These are phyloP conservation scores for Xylariales sp. DNA, from an alignment of 2,329 filamentous ascomycete genomes.

Conservation along the genomic window DNA sequence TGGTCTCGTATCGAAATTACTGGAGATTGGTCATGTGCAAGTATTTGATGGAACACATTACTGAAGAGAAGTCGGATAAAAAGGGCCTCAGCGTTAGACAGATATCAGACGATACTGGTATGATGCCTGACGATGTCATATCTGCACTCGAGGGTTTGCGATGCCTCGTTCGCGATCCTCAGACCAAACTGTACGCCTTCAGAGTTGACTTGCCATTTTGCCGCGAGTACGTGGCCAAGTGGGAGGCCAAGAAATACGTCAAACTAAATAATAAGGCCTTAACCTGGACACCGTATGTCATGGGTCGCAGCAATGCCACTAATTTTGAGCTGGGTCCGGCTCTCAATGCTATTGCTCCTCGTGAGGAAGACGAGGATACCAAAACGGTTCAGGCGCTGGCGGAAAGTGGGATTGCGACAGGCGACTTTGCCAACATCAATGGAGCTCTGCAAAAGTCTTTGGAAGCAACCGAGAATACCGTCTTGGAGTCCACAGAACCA, in stretches of 20 bases:
- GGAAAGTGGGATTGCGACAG: slow-evolving; percentile 24
- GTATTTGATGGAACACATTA: slow-evolving; percentile 63
- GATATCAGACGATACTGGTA: slow-evolving; percentile 85
- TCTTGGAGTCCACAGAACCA: slow-evolving; percentile 36
- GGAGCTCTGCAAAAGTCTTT: slow-evolving; percentile 23
- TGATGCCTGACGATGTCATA: slow-evolving; percentile 95
- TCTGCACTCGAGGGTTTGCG: slow-evolving; percentile 87
- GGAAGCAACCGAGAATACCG: slow-evolving; percentile 17
- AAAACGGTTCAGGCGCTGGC: slow-evolving; percentile 29
- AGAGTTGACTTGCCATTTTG: slow-evolving; percentile 84
- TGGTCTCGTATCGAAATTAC: slow-evolving; percentile 96
- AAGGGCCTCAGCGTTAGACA: slow-evolving; percentile 56
- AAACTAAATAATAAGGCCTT: slow-evolving; percentile 75
- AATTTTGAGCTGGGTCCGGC: slow-evolving; percentile 80
- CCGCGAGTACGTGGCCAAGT: slow-evolving; percentile 80
- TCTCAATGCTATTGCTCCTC: slow-evolving; percentile 80
- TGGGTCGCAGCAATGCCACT: slow-evolving; percentile 79
- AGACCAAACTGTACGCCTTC: slow-evolving; percentile 84
- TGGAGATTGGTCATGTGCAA: slow-evolving; percentile 89
- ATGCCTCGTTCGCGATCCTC: slow-evolving; percentile 82
- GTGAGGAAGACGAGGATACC: slow-evolving; percentile 64
- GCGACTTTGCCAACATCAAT: slow-evolving; percentile 20
- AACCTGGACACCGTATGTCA: slow-evolving; percentile 95
- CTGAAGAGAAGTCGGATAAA: slow-evolving; percentile 30
- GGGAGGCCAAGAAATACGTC: slow-evolving; percentile 85